Evolutionary conservation across 2,329 filamentous ascomycete genomes (phyloP), one percentile per base, ranked within the genome.

Genomic region (Trematosphaeria pertusa): DNA sequence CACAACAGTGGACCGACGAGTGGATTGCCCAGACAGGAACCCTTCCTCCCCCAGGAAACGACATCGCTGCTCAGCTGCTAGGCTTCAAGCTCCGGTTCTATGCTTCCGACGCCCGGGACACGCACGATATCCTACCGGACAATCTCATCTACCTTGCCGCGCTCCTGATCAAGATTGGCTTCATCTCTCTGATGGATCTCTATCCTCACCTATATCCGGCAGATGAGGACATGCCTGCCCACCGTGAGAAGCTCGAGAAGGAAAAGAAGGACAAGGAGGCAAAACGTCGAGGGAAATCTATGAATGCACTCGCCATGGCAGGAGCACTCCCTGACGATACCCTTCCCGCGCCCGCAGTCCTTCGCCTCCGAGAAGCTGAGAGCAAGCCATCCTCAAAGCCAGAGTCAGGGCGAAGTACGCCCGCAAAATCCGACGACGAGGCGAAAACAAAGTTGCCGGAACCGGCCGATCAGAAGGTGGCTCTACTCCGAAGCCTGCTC

Each of bases 41-140:
- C 0, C 75, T 94, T 3, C 92, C 92, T 4, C 91, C 92, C 1
- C 80, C 83, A 21, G 94, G 95, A 21, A 99, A 97, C 68, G 85
- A 87, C 33, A 90, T 95, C 48, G 94, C 94, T 1, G 95, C 95
- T 21, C 94, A 97, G 69, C 81, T 99, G 3, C 85, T 99, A 11
- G 94, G 94, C 3, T 99, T 99, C 80, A 99, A 99, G 73, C 82
- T 99, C 39, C 89, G 90, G 11, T 99, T 96, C 71, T 99, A 99
- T 67, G 88, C 90, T 31, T 95, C 91, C 0, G 79, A 86, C 20
- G 86, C 88, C 26, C 84, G 93, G 45, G 85, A 89, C 49, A 81
- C 86, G 43, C 78, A 82, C 1, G 94, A 97, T 62, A 80, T 86
- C 2, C 79, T 97, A 2, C 94, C 94, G 0, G 89, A 94, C 30